Conservation (phyloP, 176 grass and related monocot genomes). For the Guadua angustifolia region DNA sequence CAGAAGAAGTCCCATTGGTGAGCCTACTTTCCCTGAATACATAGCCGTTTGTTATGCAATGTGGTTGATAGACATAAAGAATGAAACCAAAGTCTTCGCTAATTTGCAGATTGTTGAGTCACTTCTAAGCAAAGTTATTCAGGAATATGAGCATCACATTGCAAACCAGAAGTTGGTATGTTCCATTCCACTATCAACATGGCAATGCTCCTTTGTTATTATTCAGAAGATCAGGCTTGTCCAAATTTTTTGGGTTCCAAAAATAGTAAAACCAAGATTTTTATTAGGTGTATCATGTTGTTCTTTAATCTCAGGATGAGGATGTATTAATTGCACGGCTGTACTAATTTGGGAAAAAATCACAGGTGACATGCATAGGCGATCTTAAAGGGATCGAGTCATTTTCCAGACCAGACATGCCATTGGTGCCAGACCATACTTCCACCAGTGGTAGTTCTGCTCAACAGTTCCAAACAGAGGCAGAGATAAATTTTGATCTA, state of each 20-base stretch:
- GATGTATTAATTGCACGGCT: background rate
- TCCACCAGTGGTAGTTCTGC: slow-evolving; percentile 34
- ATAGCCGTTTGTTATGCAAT: background rate
- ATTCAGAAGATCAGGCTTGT: slow-evolving; percentile 32
- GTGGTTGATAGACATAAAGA: slow-evolving; percentile 16
- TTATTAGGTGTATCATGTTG: slow-evolving; percentile 16
- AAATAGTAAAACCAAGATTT: slow-evolving; percentile 12
- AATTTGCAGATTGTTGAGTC: slow-evolving; percentile 79
- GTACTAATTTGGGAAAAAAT: background rate
- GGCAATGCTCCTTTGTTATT: background rate
- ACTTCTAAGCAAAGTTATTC: slow-evolving; percentile 75
- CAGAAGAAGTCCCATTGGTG: slow-evolving; percentile 86
- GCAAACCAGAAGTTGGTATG: slow-evolving; percentile 60
- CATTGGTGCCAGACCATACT: slow-evolving; percentile 24
- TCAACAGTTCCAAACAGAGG: slow-evolving; percentile 47
- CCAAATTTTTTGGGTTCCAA: background rate
- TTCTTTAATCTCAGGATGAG: slow-evolving; percentile 4
- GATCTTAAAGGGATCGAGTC: slow-evolving; percentile 25
- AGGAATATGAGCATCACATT: slow-evolving; percentile 64
- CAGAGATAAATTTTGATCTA: slow-evolving; percentile 50
- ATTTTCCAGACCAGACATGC: slow-evolving; percentile 32
- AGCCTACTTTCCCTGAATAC: slow-evolving; percentile 41
- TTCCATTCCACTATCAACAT: slow-evolving; percentile 26
- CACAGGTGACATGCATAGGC: slow-evolving; percentile 48
- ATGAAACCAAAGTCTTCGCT: slow-evolving; percentile 30